Conservation (phyloP, 2,329 filamentous ascomycete species). For the Rasamsonia emersonii region DNA sequence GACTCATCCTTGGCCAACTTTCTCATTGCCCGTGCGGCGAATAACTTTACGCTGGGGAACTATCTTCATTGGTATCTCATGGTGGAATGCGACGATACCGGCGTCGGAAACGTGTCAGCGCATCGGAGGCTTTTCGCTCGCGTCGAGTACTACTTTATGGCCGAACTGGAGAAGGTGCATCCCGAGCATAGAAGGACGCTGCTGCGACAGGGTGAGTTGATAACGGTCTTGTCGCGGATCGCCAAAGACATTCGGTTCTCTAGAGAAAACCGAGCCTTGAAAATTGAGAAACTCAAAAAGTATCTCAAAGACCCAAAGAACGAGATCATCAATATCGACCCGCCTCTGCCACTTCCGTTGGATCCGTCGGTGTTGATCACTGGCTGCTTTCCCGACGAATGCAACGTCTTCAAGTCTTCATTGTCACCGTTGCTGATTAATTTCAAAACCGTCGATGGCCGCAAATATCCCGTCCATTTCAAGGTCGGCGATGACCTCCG, state of each 20-base stretch:
- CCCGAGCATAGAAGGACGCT: conserved; percentile 66
- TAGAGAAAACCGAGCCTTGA: conserved; percentile 66
- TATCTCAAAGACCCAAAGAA: conserved; percentile 84
- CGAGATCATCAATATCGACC: conserved; percentile 73
- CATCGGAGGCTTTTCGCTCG: conserved; percentile 83
- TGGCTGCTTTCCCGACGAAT: conserved; percentile 74
- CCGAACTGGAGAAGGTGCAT: conserved; percentile 68
- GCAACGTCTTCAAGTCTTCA: conserved; percentile 91
- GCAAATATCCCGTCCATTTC: conserved; percentile 87
- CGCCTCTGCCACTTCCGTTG: conserved; percentile 76
- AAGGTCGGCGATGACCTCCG: conserved; percentile 94
- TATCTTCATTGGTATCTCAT: conserved; percentile 98
- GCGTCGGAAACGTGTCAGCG: conserved; percentile 62
- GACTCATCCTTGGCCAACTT: conserved; percentile 86
- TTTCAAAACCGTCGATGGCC: conserved; percentile 71
- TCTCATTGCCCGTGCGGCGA: conserved; percentile 75
- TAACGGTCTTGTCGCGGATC: conserved; percentile 78
- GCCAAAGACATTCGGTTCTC: conserved; percentile 80
- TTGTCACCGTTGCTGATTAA: conserved; percentile 83
- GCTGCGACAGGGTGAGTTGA: conserved; percentile 78
- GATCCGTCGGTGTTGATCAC: conserved; percentile 74
- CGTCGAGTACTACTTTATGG: conserved; percentile 94
- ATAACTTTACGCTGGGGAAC: conserved; percentile 85
- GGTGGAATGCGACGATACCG: conserved; percentile 86
- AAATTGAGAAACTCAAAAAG: conserved; percentile 76